phyloP scores from a whole-genome alignment of 352 stramenopile species.

The Blastocystis sp. region DNA sequence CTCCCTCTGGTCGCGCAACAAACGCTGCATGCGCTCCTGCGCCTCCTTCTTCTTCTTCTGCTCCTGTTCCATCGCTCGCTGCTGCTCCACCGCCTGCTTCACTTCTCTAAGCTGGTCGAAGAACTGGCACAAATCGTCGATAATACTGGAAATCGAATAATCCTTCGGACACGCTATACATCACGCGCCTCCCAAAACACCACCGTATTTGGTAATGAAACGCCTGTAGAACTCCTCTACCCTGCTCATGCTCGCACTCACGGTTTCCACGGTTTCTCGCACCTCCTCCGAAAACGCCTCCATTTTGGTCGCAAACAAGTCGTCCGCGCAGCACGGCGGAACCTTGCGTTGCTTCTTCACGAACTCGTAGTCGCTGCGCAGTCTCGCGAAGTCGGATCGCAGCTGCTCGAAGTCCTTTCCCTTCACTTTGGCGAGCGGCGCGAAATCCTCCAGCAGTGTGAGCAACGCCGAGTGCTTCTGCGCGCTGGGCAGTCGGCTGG shows the following conservation, averaged over 20 bases:
- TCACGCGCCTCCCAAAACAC: neutral
- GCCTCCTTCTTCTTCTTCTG: conserved; percentile 23
- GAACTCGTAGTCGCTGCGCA: neutral
- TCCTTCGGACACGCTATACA: conserved; percentile 11
- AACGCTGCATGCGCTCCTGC: conserved; percentile 18
- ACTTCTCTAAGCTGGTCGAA: conserved; percentile 47
- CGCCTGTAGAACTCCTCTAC: conserved; percentile 22
- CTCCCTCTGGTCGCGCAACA: neutral
- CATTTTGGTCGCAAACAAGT: conserved; percentile 32
- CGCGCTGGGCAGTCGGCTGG: neutral
- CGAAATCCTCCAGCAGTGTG: conserved; percentile 42
- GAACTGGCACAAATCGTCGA: conserved; percentile 43
- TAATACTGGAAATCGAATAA: conserved; percentile 36
- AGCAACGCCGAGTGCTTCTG: neutral
- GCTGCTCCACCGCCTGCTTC: neutral
- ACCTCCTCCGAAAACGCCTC: conserved; percentile 27
- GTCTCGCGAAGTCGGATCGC: neutral
- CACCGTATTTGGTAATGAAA: conserved; percentile 43
- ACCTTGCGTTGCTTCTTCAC: neutral
- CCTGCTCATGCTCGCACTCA: neutral
- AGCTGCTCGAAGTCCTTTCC: conserved; percentile 34
- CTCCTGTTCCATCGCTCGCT: conserved; percentile 3
- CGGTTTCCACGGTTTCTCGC: neutral
- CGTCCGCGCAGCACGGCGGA: conserved; percentile 27
- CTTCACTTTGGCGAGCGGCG: neutral